phyloP scores from a whole-genome alignment of 768 basidiomycete genomes.

The Asterophora parasitica region DNA sequence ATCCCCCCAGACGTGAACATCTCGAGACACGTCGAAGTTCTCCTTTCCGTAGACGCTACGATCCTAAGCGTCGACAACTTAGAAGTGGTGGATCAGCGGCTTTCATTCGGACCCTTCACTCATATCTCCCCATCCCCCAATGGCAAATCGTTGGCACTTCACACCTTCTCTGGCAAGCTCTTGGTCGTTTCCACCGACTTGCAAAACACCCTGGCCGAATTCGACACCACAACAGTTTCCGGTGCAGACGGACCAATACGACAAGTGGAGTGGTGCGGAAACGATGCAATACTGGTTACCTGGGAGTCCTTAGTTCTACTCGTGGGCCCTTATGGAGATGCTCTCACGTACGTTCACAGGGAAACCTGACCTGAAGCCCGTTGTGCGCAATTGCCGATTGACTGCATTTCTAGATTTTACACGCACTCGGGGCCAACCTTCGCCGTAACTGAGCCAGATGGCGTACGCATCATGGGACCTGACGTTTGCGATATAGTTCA shows the following conservation, averaged over 20 bases:
- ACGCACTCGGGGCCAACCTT: slow-evolving; percentile 72
- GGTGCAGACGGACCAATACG: slow-evolving; percentile 55
- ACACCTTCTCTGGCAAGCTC: slow-evolving; percentile 67
- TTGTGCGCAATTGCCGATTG: background rate
- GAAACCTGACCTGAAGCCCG: background rate
- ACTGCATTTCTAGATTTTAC: slow-evolving; percentile 47
- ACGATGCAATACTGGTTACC: slow-evolving; percentile 85
- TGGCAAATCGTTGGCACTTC: slow-evolving; percentile 84
- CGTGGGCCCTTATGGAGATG: slow-evolving; percentile 91
- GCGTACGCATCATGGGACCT: slow-evolving; percentile 77
- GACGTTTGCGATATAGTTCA: slow-evolving; percentile 86
- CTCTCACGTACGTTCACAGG: slow-evolving; percentile 59
- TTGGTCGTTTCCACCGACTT: slow-evolving; percentile 98
- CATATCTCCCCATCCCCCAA: slow-evolving; percentile 90
- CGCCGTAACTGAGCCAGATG: slow-evolving; percentile 84
- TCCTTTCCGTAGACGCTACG: slow-evolving; percentile 76
- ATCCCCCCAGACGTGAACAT: slow-evolving; percentile 88
- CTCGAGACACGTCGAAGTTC: slow-evolving; percentile 85
- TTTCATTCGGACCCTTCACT: slow-evolving; percentile 85
- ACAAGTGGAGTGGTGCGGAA: slow-evolving; percentile 93
- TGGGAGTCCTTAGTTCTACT: slow-evolving; percentile 77
- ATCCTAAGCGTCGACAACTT: slow-evolving; percentile 86
- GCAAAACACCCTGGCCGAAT: slow-evolving; percentile 82
- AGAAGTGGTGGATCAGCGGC: slow-evolving; percentile 82
- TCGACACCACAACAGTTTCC: slow-evolving; percentile 56